phyloP scores from a whole-genome alignment of 2,329 filamentous ascomycete species.

The Fusarium sp. region DNA sequence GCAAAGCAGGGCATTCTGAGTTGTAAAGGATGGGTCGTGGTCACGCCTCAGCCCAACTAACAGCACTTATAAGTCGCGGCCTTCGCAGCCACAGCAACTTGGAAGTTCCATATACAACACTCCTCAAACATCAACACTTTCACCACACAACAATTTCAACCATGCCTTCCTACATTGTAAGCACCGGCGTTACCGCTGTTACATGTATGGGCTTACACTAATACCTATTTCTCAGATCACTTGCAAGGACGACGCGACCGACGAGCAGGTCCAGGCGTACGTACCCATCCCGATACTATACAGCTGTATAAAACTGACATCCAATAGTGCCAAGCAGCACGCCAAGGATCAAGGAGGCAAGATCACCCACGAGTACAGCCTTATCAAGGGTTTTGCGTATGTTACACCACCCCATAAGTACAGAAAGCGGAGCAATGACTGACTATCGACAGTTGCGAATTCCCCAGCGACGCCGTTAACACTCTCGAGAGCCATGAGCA shows the following conservation, averaged over 20 bases:
- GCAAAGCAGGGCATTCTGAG: slow-evolving; percentile 31
- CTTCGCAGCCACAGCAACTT: slow-evolving; percentile 30
- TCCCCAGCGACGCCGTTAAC: slow-evolving; percentile 74
- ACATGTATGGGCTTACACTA: slow-evolving; percentile 4
- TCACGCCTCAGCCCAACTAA: slow-evolving; percentile 44
- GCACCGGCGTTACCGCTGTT: slow-evolving; percentile 25
- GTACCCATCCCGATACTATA: slow-evolving; percentile 42
- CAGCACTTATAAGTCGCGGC: slow-evolving; percentile 45
- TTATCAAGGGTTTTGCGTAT: slow-evolving; percentile 96
- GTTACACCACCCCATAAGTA: slow-evolving; percentile 52
- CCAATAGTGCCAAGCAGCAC: slow-evolving; percentile 79
- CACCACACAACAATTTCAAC: slow-evolving; percentile 47
- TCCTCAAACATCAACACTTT: slow-evolving; percentile 30
- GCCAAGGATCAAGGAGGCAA: slow-evolving; percentile 82
- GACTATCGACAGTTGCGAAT: slow-evolving; percentile 72
- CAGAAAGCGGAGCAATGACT: neutral
- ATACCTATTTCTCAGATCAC: slow-evolving; percentile 72
- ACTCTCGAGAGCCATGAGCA: slow-evolving; percentile 77
- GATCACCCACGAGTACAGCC: slow-evolving; percentile 84
- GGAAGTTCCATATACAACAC: slow-evolving; percentile 33
- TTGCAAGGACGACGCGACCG: slow-evolving; percentile 77
- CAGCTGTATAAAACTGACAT: neutral
- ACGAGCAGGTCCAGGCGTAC: slow-evolving; percentile 76
- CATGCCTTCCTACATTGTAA: slow-evolving; percentile 71
- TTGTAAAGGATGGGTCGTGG: slow-evolving; percentile 35